A percentile compares a stretch with the other conserved stretches of the same genome.
Evolutionary conservation across 2,329 filamentous ascomycete species (phyloP).

Genomic region (Aspergillus viridinutans): DNA sequence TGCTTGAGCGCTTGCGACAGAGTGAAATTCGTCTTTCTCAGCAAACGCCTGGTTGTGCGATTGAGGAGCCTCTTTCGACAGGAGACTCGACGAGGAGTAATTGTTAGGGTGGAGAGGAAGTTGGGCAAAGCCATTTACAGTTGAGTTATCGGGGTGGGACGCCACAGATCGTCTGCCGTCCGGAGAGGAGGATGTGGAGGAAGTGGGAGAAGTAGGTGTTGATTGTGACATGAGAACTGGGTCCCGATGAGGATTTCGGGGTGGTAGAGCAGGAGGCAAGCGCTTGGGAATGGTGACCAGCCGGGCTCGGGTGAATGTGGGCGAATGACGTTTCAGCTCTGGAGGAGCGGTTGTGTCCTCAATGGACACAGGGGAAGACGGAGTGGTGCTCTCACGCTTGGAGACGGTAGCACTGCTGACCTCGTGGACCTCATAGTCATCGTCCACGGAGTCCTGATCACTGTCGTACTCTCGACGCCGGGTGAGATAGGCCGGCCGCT

Average conservation of each 20-base stretch:
- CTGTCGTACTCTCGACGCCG: constrained; percentile 7
- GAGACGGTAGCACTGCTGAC: constrained; percentile 53
- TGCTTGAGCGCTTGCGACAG: constrained; percentile 32
- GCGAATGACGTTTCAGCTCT: constrained; percentile 58
- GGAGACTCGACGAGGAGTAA: constrained; percentile 10
- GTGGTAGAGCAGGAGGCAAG: constrained; percentile 68
- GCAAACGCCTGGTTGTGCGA: constrained; percentile 11
- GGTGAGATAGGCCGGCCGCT: constrained; percentile 8
- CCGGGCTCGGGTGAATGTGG: constrained; percentile 69
- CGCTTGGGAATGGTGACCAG: constrained; percentile 83
- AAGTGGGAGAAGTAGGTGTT: constrained; percentile 20
- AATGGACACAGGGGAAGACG: constrained; percentile 14
- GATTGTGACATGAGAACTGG: constrained; percentile 16
- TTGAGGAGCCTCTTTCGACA: constrained; percentile 6
- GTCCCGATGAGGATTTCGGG: constrained; percentile 59
- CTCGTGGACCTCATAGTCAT: constrained; percentile 36
- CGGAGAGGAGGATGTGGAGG: constrained; percentile 21
- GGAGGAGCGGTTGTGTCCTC: constrained; percentile 50
- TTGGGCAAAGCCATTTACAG: constrained; percentile 15
- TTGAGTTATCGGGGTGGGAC: constrained; percentile 20
- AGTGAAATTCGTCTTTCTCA: constrained; percentile 41
- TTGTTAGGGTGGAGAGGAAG: constrained; percentile 11
- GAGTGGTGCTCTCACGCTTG: constrained; percentile 40
- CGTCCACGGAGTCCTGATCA: constrained; percentile 18
- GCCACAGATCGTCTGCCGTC: constrained; percentile 18